Conservation (phyloP, 257 asterid genomes). For the Perilla frutescens region DNA sequence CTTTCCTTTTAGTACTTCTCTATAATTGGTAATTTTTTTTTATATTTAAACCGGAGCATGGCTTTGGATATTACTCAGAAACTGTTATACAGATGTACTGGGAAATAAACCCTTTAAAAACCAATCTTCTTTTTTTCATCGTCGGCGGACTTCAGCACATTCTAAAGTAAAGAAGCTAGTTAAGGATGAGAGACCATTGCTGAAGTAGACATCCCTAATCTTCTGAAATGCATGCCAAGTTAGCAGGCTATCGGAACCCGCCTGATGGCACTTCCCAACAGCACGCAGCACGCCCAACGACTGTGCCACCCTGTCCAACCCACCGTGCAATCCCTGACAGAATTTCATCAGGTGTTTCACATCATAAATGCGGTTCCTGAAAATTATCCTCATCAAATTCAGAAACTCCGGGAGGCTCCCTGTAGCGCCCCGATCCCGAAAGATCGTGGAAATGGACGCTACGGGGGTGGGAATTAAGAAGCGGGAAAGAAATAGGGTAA, state of each 20-base stretch:
- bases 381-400: constrained; percentile 44
- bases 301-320: constrained; percentile 55
- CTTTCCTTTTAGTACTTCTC: too few relatives aligned
- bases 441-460: too few relatives aligned
- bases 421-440: too few relatives aligned
- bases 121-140: constrained; percentile 20
- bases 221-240: constrained; percentile 63
- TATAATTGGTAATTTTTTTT: too few relatives aligned
- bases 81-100: constrained; percentile 48
- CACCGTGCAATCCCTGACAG: constrained; percentile 58
- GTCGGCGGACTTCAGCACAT: constrained; percentile 39
- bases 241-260: constrained; percentile 71
- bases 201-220: constrained; percentile 59
- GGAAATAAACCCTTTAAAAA: constrained; percentile 37
- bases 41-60: constrained; percentile 30
- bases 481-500: too few relatives aligned
- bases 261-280: constrained; percentile 65
- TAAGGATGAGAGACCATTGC: constrained; percentile 45
- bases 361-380: constrained; percentile 58
- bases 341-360: constrained; percentile 63
- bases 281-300: constrained; percentile 47
- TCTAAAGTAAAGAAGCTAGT: constrained; percentile 40
- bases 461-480: too few relatives aligned
- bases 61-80: constrained; percentile 42
- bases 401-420: constrained; percentile 48